phyloP scores from a whole-genome alignment of 345 rosid genomes.

The Gossypium bickii region DNA sequence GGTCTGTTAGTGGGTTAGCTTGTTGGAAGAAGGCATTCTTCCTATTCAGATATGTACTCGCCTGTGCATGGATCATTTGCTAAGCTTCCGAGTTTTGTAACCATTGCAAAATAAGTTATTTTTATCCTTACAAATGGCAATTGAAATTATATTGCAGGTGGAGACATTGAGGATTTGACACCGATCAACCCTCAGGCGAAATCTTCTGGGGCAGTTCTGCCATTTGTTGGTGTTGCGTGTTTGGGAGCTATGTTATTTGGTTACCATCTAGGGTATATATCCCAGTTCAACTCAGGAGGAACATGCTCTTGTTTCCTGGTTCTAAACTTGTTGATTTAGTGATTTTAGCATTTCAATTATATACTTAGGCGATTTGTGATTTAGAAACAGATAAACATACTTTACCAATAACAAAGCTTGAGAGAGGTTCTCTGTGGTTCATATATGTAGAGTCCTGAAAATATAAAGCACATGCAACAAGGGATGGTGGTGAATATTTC shows the following conservation, averaged over 20 bases:
- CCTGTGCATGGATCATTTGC: neutral
- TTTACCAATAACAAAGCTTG: neutral
- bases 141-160: slow-evolving; percentile 41
- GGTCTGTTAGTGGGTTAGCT: neutral
- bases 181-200: slow-evolving; percentile 44
- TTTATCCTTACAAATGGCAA: slow-evolving; percentile 2
- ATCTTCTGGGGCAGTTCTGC: slow-evolving; percentile 76
- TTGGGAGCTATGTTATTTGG: slow-evolving; percentile 95
- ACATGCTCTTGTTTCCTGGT: neutral
- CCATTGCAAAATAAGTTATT: neutral
- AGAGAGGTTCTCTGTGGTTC: neutral
- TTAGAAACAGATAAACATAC: neutral
- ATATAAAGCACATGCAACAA: neutral
- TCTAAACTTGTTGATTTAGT: neutral
- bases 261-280: slow-evolving; percentile 90
- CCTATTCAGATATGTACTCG: neutral
- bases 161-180: slow-evolving; percentile 54
- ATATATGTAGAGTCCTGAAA: neutral
- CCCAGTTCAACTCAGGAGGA: slow-evolving; percentile 3
- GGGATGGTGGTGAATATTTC: neutral
- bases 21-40: neutral
- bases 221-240: slow-evolving; percentile 92
- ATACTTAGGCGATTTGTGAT: neutral
- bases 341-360: neutral
- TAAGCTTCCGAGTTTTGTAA: neutral